Conservation (phyloP, 306 rosid species). For the Sechiopsis laciniata region DNA sequence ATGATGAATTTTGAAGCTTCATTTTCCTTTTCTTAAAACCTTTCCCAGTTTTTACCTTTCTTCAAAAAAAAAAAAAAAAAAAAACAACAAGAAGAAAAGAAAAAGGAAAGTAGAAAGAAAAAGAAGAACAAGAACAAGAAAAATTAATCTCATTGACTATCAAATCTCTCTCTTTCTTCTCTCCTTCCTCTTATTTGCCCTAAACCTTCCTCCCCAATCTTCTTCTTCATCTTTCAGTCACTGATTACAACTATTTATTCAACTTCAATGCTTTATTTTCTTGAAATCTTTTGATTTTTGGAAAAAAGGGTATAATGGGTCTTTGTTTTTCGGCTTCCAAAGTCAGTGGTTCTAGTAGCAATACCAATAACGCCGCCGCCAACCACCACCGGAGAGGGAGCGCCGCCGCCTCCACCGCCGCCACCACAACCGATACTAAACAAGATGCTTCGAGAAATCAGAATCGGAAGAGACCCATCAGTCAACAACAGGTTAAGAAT, state of each 20-base stretch:
- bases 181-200: conserved; percentile 71
- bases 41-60: conserved; percentile 15
- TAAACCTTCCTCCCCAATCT: conserved; percentile 32
- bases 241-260: conserved; percentile 19
- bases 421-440: conserved; percentile 17
- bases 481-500: conserved; percentile 33
- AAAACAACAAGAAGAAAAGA: no score
- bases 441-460: conserved; percentile 25
- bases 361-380: conserved; percentile 4
- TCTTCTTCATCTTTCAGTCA: not conserved
- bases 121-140: not conserved
- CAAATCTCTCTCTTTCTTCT: conserved; percentile 43
- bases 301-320: conserved; percentile 39
- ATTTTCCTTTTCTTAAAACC: not conserved
- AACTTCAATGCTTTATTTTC: conserved; percentile 24
- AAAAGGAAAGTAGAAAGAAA: not conserved
- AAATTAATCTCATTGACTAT: conserved; percentile 60
- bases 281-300: not conserved
- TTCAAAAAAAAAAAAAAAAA: not conserved
- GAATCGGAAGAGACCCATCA: conserved; percentile 25
- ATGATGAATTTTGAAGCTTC: not conserved
- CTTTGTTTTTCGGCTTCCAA: conserved; percentile 46
- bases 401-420: not conserved
- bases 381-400: conserved; percentile 17
- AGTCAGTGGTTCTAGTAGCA: conserved; percentile 49